Percentiles rank a stretch among this genome's conserved stretches.
These are phyloP conservation scores for Sporisorium scitamineum DNA, from an alignment of 1,284 basidiomycete genomes.

Conservation along the genomic window DNA sequence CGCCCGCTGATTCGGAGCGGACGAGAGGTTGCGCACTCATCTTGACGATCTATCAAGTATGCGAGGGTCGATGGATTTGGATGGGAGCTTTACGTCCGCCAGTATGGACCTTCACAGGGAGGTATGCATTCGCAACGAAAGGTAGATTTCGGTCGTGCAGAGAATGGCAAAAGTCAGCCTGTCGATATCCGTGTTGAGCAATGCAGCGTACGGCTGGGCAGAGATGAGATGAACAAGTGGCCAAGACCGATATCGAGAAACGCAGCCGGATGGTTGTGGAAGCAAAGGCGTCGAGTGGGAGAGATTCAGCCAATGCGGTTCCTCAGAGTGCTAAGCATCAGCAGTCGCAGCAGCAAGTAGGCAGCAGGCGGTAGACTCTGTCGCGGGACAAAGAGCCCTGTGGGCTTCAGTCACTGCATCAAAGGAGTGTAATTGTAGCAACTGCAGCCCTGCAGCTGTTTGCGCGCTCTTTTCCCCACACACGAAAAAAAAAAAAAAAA, in stretches of 20 bases:
- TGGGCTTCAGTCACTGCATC: too few relatives aligned
- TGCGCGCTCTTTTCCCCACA: slow-evolving; percentile 16
- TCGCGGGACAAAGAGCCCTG: neutral
- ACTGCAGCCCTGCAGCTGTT: slow-evolving; percentile 9
- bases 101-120: neutral
- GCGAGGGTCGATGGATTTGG: neutral
- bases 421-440: neutral
- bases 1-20: slow-evolving; percentile 37
- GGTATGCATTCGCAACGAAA: neutral
- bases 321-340: neutral
- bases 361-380: too few relatives aligned
- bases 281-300: neutral
- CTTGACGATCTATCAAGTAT: slow-evolving; percentile 10
- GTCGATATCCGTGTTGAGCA: neutral
- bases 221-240: neutral
- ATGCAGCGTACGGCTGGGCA: neutral
- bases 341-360: neutral
- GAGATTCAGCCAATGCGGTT: neutral
- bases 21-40: slow-evolving; percentile 43
- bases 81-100: neutral
- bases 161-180: neutral
- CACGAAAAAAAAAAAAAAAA: neutral
- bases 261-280: neutral
- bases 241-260: neutral
- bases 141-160: neutral